phyloP scores from a whole-genome alignment of 73 alveolate species.

The Paramecium bursaria region DNA sequence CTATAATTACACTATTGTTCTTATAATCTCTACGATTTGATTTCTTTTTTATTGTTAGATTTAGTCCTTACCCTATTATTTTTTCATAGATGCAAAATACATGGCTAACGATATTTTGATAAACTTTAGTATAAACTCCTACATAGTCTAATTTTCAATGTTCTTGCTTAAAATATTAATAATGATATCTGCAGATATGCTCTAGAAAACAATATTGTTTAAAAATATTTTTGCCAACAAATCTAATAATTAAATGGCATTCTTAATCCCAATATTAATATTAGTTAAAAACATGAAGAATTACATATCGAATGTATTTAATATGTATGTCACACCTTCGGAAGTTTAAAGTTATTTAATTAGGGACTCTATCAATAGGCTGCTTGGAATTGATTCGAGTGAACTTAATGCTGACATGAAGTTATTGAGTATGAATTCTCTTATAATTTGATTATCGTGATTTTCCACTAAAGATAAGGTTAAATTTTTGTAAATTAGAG shows the following conservation, averaged over 20 bases:
- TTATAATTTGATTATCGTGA: constrained; percentile 84
- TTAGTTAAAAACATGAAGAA: constrained; percentile 91
- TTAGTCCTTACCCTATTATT: constrained; percentile 58
- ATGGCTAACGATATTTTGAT: constrained; percentile 76
- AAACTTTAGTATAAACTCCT: constrained; percentile 84
- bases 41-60: constrained; percentile 50
- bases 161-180: constrained; percentile 78
- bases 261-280: constrained; percentile 89
- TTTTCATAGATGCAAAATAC: constrained; percentile 78
- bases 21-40: constrained; percentile 34
- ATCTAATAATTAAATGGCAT: constrained; percentile 90
- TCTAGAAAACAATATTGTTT: constrained; percentile 75
- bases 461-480: constrained; percentile 94
- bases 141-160: constrained; percentile 71
- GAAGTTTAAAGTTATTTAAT: constrained; percentile 87
- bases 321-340: constrained; percentile 87
- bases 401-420: constrained; percentile 83
- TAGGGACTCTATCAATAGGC: constrained; percentile 93
- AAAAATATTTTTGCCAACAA: constrained; percentile 92
- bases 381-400: constrained; percentile 93
- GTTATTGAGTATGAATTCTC: constrained; percentile 92
- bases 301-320: constrained; percentile 92
- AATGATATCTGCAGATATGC: constrained; percentile 80
- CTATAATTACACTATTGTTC: constrained; percentile 32
- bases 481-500: constrained; percentile 84